Evolutionary conservation across 176 grass and related monocot genomes (phyloP), one percentile per base, ranked within the genome.

Genomic region (Hsuehochloa calcarea): DNA sequence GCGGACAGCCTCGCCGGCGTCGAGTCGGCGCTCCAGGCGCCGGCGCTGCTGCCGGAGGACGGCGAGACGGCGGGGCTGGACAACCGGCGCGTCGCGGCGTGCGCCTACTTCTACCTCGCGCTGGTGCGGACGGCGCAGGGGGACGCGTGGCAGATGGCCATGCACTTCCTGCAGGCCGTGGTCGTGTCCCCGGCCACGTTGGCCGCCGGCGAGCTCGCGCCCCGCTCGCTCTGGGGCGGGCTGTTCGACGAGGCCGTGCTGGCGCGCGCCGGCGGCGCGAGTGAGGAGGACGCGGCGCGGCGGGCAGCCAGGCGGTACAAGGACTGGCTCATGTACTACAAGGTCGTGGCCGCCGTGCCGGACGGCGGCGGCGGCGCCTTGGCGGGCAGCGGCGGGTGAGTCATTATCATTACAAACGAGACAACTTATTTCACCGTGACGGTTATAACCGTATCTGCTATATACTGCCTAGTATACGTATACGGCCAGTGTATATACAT

Each of bases 301-400:
- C 71, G 89, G 54, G 87, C 88, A 16, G 96, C 86, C 38, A 78
- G 88, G 80, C 54, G 91, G 39, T 98, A 94, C 85, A 98, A 95
- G 84, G 88, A 93, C 84, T 98, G 96, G 93, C 81, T 98, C 70
- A 98, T 98, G 88, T 98, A 98, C 81, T 98, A 94, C 75, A 89
- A 90, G 90, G 96, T 98, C 13, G 90, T 98, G 22, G 84, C 79
- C 55, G 78, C 84, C 17, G 73, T 82, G 55, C 86, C 64, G 56
- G 70, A 65, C n/a, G n/a, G n/a, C n/a, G n/a, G n/a, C n/a, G n/a
- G n/a, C 78, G 72, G 46, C 16, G 17, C 64, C 29, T 79, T 13
- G 26, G 68, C 49, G 2, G 63, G 49, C 66, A 60, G 63, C 56
- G 72, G 59, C 67, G 85, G 84, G 71, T 89, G 78, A 90, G 89